Conservation (phyloP, 768 basidiomycete genomes). For the Candolleomyces aberdarensis region DNA sequence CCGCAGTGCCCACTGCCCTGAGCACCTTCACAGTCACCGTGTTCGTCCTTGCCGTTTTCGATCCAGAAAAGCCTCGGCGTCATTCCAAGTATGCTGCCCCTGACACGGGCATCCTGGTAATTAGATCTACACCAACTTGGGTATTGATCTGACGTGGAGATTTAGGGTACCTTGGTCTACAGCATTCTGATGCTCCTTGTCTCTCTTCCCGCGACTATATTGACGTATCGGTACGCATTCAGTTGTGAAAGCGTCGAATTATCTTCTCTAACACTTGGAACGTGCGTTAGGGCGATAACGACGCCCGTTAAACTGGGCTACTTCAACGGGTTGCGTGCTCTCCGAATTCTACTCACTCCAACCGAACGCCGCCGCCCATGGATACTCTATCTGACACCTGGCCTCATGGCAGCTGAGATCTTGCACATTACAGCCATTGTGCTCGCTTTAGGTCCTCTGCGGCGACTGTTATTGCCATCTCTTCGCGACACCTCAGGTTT, state of each 20-base stretch:
- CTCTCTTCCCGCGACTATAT: constrained; percentile 62
- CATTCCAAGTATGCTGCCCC: constrained; percentile 68
- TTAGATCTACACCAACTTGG: background rate
- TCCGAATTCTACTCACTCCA: constrained; percentile 74
- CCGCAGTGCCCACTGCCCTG: constrained; percentile 39
- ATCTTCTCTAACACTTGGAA: constrained; percentile 2
- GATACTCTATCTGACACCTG: constrained; percentile 80
- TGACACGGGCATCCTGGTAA: constrained; percentile 49
- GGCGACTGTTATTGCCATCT: constrained; percentile 44
- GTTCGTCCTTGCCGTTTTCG: constrained; percentile 56
- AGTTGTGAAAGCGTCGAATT: background rate
- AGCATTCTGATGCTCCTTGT: constrained; percentile 64
- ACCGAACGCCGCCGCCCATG: constrained; percentile 79
- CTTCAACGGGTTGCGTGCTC: constrained; percentile 50
- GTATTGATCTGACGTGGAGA: constrained; percentile 1
- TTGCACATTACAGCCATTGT: constrained; percentile 44
- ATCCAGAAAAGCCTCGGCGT: constrained; percentile 48
- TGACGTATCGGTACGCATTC: constrained; percentile 67
- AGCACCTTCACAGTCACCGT: constrained; percentile 55
- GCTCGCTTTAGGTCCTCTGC: constrained; percentile 44
- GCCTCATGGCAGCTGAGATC: constrained; percentile 59
- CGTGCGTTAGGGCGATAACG: constrained; percentile 61
- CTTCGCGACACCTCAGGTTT: constrained; percentile 28
- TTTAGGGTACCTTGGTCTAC: constrained; percentile 60
- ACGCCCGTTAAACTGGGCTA: constrained; percentile 77